Evolutionary conservation across 2,329 filamentous ascomycete genomes (phyloP).

Genomic region (Calonectria henricotiae): DNA sequence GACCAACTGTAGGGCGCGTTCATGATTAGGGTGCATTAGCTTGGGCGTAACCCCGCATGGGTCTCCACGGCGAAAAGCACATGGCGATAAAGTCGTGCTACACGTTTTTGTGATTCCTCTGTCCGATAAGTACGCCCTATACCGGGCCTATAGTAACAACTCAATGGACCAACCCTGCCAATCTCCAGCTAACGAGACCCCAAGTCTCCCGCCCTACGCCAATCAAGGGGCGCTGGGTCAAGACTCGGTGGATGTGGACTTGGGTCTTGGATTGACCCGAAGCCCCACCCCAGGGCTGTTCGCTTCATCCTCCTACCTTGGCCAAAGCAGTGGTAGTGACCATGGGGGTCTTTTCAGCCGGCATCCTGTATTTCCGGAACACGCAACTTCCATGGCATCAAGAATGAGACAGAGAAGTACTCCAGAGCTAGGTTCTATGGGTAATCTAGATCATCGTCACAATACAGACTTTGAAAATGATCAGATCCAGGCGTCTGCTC

Average conservation of each 20-base stretch:
- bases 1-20: constrained; percentile 20
- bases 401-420: background rate
- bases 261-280: background rate
- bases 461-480: background rate
- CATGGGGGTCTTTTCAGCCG: background rate
- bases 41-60: constrained; percentile 31
- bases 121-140: background rate
- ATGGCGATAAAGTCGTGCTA: background rate
- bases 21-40: constrained; percentile 28
- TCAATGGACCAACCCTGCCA: background rate
- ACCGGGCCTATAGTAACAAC: background rate
- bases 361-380: background rate
- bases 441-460: too few species aligned
- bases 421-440: background rate
- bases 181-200: background rate
- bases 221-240: background rate
- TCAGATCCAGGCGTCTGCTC: background rate
- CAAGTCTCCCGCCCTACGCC: background rate
- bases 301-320: background rate
- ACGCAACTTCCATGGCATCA: background rate
- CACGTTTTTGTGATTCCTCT: background rate
- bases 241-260: background rate
- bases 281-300: constrained; percentile 16
- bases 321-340: background rate
- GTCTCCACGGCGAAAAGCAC: background rate